Conservation (phyloP, 2,329 filamentous ascomycete species). For the Aspergillus clavatus region DNA sequence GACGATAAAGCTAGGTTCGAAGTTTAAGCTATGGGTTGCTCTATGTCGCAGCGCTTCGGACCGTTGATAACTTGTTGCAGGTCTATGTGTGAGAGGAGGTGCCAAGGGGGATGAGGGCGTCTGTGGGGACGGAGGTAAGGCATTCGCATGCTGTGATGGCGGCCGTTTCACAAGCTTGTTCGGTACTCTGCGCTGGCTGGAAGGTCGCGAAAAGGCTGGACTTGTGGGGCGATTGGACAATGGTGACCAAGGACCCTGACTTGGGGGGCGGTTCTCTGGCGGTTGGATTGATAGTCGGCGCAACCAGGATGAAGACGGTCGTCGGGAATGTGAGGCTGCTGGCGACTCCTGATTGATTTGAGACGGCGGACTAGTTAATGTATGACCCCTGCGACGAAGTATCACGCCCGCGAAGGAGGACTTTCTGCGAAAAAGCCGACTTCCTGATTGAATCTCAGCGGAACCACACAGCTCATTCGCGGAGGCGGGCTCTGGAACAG, state of each 20-base stretch:
- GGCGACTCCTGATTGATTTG: constrained; percentile 24
- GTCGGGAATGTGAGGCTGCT: constrained; percentile 24
- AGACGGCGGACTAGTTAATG: constrained; percentile 29
- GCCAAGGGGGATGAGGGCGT: constrained; percentile 36
- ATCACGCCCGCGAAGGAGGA: constrained; percentile 27
- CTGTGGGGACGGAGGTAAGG: constrained; percentile 31
- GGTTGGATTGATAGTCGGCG: constrained; percentile 51
- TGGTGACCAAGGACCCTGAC: constrained; percentile 49
- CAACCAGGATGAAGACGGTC: constrained; percentile 51
- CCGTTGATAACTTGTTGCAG: constrained; percentile 60
- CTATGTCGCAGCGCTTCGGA: constrained; percentile 50
- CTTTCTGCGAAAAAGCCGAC: constrained; percentile 19
- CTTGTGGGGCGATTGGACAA: constrained; percentile 51
- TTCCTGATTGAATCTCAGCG: constrained; percentile 11
- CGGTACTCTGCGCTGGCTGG: constrained; percentile 34
- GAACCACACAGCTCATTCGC: constrained; percentile 13
- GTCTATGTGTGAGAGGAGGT: constrained; percentile 51
- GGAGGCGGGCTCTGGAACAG: constrained; percentile 5
- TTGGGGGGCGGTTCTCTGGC: constrained; percentile 43
- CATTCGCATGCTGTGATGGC: constrained; percentile 48
- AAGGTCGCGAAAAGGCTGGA: constrained; percentile 41
- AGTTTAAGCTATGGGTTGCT: constrained; percentile 29
- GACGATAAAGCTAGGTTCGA: constrained; percentile 21
- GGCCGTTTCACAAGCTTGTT: constrained; percentile 63
- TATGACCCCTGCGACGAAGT: constrained; percentile 35